Evolutionary conservation across 495 filamentous ascomycete genomes (phyloP).

Genomic region (Talaromyces wortmannii): DNA sequence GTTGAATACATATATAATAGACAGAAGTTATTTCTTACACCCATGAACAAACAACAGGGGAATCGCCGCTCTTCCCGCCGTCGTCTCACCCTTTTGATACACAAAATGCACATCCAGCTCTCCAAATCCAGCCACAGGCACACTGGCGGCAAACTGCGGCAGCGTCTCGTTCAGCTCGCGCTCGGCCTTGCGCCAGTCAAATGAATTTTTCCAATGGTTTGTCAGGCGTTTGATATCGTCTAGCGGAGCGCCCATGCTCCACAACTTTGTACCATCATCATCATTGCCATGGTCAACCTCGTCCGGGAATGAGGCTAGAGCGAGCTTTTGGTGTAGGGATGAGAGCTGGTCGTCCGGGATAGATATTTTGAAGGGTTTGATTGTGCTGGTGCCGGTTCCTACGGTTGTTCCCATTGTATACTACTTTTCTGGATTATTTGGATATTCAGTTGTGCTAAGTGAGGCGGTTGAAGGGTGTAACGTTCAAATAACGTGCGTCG

Average conservation of each 20-base stretch:
- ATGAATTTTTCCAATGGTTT: slow-evolving; percentile 36
- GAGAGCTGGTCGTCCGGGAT: slow-evolving; percentile 32
- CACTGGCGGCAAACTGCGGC: slow-evolving; percentile 22
- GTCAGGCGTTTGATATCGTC: slow-evolving; percentile 37
- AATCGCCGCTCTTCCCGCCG: slow-evolving; percentile 30
- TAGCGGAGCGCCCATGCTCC: slow-evolving; percentile 43
- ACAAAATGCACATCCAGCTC: slow-evolving; percentile 39
- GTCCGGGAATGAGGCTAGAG: slow-evolving; percentile 34
- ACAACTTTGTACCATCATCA: slow-evolving; percentile 7
- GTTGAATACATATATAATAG: background rate
- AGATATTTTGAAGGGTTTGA: slow-evolving; percentile 32
- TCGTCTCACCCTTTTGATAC: slow-evolving; percentile 44
- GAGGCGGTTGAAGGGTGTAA: too few relatives aligned
- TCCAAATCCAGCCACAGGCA: slow-evolving; percentile 29
- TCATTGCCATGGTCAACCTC: slow-evolving; percentile 28
- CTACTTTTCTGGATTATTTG: too few relatives aligned
- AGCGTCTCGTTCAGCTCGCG: slow-evolving; percentile 31
- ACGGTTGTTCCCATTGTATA: background rate
- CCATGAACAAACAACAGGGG: slow-evolving; percentile 58
- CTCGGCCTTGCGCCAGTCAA: slow-evolving; percentile 42
- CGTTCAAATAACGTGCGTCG: too few relatives aligned
- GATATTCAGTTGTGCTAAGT: too few relatives aligned
- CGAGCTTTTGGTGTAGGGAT: slow-evolving; percentile 33
- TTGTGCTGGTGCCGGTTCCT: slow-evolving; percentile 3
- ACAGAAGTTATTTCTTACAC: slow-evolving; percentile 30